Evolutionary conservation across 768 basidiomycete genomes (phyloP), one percentile per base, ranked within the genome.

Genomic region (Podaxis pistillaris): DNA sequence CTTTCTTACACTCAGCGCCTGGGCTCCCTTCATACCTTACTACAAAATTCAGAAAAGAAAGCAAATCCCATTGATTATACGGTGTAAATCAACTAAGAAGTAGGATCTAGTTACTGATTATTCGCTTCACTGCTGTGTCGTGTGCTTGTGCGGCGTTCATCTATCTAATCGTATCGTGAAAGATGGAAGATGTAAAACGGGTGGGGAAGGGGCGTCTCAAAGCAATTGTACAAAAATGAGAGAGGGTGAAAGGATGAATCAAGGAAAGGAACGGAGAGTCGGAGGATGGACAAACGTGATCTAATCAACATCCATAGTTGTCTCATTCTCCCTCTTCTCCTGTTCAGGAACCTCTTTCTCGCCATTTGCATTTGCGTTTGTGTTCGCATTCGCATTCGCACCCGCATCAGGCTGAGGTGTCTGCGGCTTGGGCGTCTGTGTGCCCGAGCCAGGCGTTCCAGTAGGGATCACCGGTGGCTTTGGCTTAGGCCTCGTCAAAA

Each of bases 401-500:
- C 24, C 33, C 30, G 53, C 53, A 11, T 68, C 68, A 24, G 72
- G 67, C 49, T 73, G 66, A 11, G 68, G 70, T 64, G 74, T 74
- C 80, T 88, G 86, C 22, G 90, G 89, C n/a, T 88, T 89, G 78
- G 89, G 85, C 49, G 88, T 84, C 54, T 86, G 87, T 38, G 77
- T 73, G 2, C 56, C 65, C 73, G 70, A n/a, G 7, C 33, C 47
- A 33, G 26, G 26, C 28, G 51, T 37, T n/a, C 47, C 51, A 22
- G 72, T 69, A 55, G 84, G 83, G 33, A 79, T 78, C 70, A 89
- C 86, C 64, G 81, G 79, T 7, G 89, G 86, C 83, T 91, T 94
- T 61, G 96, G 97, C 86, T 95, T 97, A 55, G 91, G 91, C 82
- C 83, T 89, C 66, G 90, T 92, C 74, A 99, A 79, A 76, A 98